Evolutionary conservation across 2,329 filamentous ascomycete species (phyloP).

Genomic region (Apiospora sp.): DNA sequence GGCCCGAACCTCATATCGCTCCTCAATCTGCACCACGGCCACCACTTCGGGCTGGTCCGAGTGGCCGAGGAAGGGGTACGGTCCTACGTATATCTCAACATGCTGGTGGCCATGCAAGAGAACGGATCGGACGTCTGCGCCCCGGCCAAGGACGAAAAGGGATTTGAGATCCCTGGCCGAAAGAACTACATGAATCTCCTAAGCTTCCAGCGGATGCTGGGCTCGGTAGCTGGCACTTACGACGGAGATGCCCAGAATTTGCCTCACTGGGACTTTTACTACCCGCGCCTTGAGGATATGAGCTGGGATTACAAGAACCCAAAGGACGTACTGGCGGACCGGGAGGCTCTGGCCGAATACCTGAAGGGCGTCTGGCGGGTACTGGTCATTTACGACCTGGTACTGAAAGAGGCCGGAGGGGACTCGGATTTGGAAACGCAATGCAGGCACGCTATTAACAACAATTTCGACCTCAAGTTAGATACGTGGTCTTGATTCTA

Average conservation of each 20-base stretch:
- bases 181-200: neutral
- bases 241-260: constrained; percentile 17
- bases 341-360: neutral
- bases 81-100: neutral
- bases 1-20: neutral
- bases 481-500: neutral
- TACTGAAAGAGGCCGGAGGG: neutral
- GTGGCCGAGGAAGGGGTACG: neutral
- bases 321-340: constrained; percentile 1
- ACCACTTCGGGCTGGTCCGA: constrained; percentile 4
- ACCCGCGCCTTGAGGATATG: neutral
- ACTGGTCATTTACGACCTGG: constrained; percentile 3
- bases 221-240: constrained; percentile 2
- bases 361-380: constrained; percentile 15
- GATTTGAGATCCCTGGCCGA: neutral
- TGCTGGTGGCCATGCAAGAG: constrained; percentile 15
- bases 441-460: neutral
- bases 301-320: neutral
- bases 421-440: neutral
- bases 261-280: constrained; percentile 15
- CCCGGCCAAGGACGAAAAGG: neutral
- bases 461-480: neutral
- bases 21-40: neutral
- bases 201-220: neutral
- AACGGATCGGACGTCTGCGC: neutral